Conservation (phyloP, 2,329 filamentous ascomycete species). For the Fusarium longipes region DNA sequence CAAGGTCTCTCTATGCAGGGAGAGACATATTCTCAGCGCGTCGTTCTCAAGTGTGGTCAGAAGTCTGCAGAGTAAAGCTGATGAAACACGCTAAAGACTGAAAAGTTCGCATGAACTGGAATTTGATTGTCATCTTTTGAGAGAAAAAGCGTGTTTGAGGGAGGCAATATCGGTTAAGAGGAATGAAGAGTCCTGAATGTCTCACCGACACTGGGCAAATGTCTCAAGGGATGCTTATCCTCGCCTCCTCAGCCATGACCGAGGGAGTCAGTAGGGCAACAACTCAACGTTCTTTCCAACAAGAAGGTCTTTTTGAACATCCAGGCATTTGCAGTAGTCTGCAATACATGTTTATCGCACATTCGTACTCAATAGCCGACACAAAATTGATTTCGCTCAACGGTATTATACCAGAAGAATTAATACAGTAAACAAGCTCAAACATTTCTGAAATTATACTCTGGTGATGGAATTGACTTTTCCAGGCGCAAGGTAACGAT, state of each 20-base stretch:
- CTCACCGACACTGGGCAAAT: slow-evolving; percentile 13
- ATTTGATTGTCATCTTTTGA: not conserved
- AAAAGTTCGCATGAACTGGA: not conserved
- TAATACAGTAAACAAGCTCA: too few species aligned
- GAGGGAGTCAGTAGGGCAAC: too few species aligned
- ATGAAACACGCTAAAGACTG: slow-evolving; percentile 8
- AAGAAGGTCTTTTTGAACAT: too few species aligned
- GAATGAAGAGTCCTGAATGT: slow-evolving; percentile 41
- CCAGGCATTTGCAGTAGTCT: too few species aligned
- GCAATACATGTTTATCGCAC: too few species aligned
- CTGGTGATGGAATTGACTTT: too few species aligned
- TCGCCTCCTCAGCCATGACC: rapidly evolving
- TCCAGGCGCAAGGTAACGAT: too few species aligned
- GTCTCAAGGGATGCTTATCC: not conserved
- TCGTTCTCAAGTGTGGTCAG: slow-evolving; percentile 15
- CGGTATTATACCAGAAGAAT: too few species aligned
- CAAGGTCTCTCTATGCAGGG: slow-evolving; percentile 18
- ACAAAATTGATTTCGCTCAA: too few species aligned
- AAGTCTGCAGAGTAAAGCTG: not conserved
- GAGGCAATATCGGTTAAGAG: slow-evolving; percentile 16
- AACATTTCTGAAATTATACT: too few species aligned
- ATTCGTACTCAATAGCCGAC: too few species aligned
- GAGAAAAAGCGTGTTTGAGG: slow-evolving; percentile 12
- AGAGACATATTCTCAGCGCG: not conserved
- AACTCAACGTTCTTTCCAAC: too few species aligned